phyloP scores from a whole-genome alignment of 2,329 filamentous ascomycete species.

The Madurella mycetomatis region DNA sequence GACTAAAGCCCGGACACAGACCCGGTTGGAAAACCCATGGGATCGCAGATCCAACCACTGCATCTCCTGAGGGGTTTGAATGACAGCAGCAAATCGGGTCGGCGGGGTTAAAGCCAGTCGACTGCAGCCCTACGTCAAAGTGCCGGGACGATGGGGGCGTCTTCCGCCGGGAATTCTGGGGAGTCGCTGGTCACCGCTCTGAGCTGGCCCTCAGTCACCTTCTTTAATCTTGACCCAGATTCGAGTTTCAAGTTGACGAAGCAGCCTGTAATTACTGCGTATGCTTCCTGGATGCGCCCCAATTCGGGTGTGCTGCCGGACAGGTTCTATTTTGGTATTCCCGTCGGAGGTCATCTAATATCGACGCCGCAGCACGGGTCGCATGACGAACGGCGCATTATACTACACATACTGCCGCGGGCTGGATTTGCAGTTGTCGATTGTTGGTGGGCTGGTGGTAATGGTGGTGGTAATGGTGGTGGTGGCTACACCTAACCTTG shows the following conservation, averaged over 20 bases:
- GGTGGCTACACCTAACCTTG: too few species aligned
- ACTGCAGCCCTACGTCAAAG: slow-evolving; percentile 21
- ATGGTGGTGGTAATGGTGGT: too few species aligned
- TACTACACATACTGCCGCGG: neutral
- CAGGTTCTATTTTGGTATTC: slow-evolving; percentile 18
- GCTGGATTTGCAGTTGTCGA: too few species aligned
- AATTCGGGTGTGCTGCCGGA: slow-evolving; percentile 6
- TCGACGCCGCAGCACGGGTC: slow-evolving; percentile 8
- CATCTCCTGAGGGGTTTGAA: neutral
- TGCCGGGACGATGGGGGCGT: slow-evolving; percentile 19
- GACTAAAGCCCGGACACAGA: slow-evolving; percentile 8
- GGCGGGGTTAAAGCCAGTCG: slow-evolving; percentile 20
- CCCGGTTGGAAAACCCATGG: slow-evolving; percentile 14
- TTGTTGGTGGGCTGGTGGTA: too few species aligned
- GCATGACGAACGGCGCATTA: neutral
- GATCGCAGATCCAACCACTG: slow-evolving; percentile 6
- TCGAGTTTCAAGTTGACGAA: neutral
- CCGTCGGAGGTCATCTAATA: neutral
- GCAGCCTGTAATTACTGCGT: too few species aligned
- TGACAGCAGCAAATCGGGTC: slow-evolving; percentile 20
- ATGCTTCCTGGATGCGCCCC: neutral
- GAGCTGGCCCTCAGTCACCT: too few species aligned
- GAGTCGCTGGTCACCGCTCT: neutral
- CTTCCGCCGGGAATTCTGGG: slow-evolving; percentile 19
- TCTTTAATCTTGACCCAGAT: neutral